Conservation (phyloP, 306 rosid genomes). For the Ceratonia siliqua region DNA sequence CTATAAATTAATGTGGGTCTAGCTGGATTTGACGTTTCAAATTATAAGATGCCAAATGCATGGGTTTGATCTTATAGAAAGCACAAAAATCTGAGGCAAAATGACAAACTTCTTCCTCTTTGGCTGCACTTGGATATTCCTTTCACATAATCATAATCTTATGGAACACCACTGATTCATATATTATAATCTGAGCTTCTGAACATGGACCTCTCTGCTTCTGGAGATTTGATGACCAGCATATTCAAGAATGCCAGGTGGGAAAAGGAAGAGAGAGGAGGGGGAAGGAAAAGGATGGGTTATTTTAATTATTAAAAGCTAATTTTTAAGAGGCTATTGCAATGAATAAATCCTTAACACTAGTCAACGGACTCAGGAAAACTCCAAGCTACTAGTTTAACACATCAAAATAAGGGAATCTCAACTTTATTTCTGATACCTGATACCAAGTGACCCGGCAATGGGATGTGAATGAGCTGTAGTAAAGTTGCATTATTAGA, state of each 20-base stretch:
- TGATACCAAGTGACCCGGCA: neutral
- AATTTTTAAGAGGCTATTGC: neutral
- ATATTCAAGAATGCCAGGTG: too few species aligned
- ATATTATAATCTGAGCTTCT: neutral
- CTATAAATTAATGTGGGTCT: slow-evolving; percentile 18
- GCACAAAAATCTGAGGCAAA: neutral
- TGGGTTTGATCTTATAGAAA: neutral
- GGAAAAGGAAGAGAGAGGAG: neutral
- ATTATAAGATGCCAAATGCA: slow-evolving; percentile 26
- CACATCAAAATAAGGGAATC: neutral
- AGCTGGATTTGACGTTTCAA: neutral
- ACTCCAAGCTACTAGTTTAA: neutral
- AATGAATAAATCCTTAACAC: too few species aligned
- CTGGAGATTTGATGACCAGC: neutral
- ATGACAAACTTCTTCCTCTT: slow-evolving; percentile 10
- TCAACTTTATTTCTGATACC: neutral
- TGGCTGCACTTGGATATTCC: neutral
- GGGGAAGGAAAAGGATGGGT: neutral
- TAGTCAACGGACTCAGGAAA: slow-evolving; percentile 4
- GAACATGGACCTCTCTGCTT: neutral
- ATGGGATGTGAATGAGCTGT: too few species aligned
- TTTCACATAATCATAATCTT: neutral
- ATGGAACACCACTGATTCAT: neutral
- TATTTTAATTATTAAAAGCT: neutral
- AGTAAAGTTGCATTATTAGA: too few species aligned